Evolutionary conservation across 345 rosid species (phyloP), one percentile per base, ranked within the genome.

Genomic region (Eucalyptus sp.): DNA sequence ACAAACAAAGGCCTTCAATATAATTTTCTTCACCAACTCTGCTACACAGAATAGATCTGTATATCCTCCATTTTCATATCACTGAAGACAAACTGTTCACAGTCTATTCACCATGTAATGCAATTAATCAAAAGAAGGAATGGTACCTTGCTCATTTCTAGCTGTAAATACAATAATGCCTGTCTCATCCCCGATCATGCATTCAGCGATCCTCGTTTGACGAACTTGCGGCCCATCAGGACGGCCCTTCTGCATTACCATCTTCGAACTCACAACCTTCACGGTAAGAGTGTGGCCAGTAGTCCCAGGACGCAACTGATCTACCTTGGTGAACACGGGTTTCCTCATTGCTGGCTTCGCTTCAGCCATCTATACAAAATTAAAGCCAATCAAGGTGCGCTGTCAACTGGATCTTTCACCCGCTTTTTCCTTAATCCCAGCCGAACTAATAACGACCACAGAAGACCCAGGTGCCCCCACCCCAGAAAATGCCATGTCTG

Each of bases 241-340:
- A 50, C 89, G 91, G 64, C 91, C 91, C 60, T 90, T 90, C 87
- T 90, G 91, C 83, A 90, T 60, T 24, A 90, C 91, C 87, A 88
- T 87, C 54, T 90, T 87, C 14, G 89, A 62, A 50, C 86, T 90
- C 48, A 90, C 89, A 13, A 90, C 91, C 87, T 87, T 90, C 51
- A 87, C 91, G 1, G 89, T 90, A 33, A 90, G 89, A 33, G 89
- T 90, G 89, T 90, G 91, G 8, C 91, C 91, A 62, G 86, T 68
- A 11, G 91, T 90, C 17, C 89, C 91, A 43, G 91, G 91, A 10
- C 91, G 89, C 87, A 90, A 81, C 91, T 90, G 91, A 85, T 90
- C 89, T 27, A 90, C 91, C 89, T 90, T 90, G n/a, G 91, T 90
- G 89, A 90, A 90, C 37, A 87, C 89, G 0, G 91, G 91, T 56